Percentiles rank a stretch among this genome's conserved stretches.
phyloP scores from a whole-genome alignment of 2,329 filamentous ascomycete genomes.

The Cadophora sp. region DNA sequence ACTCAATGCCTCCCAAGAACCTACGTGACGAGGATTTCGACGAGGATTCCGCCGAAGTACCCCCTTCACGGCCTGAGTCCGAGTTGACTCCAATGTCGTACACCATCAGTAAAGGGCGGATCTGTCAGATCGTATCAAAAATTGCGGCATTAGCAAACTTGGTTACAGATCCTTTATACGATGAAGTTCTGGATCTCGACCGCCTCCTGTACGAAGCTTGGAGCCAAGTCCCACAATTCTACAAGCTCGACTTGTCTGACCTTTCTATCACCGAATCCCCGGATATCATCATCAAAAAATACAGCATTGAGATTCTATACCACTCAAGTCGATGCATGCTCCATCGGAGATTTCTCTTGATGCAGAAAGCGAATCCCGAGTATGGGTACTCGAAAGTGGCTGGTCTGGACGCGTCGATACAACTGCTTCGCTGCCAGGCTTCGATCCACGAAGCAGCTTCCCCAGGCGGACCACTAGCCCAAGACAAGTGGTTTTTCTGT shows the following conservation, averaged over 20 bases:
- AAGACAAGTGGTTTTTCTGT: slow-evolving; percentile 62
- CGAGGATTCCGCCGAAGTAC: slow-evolving; percentile 60
- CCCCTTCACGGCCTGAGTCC: slow-evolving; percentile 59
- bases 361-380: slow-evolving; percentile 49
- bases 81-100: slow-evolving; percentile 67
- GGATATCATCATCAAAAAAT: slow-evolving; percentile 57
- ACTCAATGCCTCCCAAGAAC: slow-evolving; percentile 67
- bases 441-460: slow-evolving; percentile 55
- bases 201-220: slow-evolving; percentile 53
- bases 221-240: slow-evolving; percentile 53
- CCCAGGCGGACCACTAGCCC: slow-evolving; percentile 59
- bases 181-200: slow-evolving; percentile 58
- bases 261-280: slow-evolving; percentile 57
- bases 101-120: slow-evolving; percentile 56
- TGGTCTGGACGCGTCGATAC: slow-evolving; percentile 57
- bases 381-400: slow-evolving; percentile 59
- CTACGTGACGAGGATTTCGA: slow-evolving; percentile 70
- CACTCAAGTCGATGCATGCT: slow-evolving; percentile 63
- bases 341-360: slow-evolving; percentile 59
- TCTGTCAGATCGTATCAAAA: slow-evolving; percentile 56
- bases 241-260: slow-evolving; percentile 56
- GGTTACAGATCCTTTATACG: slow-evolving; percentile 54
- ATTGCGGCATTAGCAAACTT: slow-evolving; percentile 58
- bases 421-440: slow-evolving; percentile 55
- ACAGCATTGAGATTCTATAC: slow-evolving; percentile 58